Evolutionary conservation across 129 eudicot species (phyloP).

Genomic region (Lactuca saligna): DNA sequence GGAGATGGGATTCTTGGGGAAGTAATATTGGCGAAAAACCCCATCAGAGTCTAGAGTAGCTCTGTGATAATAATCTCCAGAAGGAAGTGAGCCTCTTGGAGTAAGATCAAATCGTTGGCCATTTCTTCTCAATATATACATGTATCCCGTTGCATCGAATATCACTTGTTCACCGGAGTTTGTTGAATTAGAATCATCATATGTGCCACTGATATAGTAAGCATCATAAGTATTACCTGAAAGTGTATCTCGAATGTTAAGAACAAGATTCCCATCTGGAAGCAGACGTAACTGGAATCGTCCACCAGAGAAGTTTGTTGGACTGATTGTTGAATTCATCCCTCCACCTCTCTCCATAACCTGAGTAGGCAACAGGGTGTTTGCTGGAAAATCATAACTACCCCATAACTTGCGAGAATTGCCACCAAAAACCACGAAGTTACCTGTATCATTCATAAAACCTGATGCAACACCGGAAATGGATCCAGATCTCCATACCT

Average conservation of each 20-base stretch:
- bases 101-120: constrained; percentile 23
- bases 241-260: constrained; percentile 10
- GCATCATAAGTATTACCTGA: background rate
- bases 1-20: constrained; percentile 22
- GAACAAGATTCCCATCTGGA: constrained; percentile 49
- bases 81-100: background rate
- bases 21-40: constrained; percentile 39
- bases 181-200: background rate
- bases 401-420: constrained; percentile 45
- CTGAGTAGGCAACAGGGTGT: constrained; percentile 67
- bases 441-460: constrained; percentile 57
- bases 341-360: constrained; percentile 24
- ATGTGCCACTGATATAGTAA: constrained; percentile 25
- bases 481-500: constrained; percentile 28
- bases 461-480: constrained; percentile 29
- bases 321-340: constrained; percentile 36
- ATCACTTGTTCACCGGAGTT: constrained; percentile 31
- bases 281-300: constrained; percentile 35
- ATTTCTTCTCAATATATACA: constrained; percentile 29
- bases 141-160: constrained; percentile 33
- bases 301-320: constrained; percentile 44
- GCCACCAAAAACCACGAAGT: constrained; percentile 35
- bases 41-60: constrained; percentile 56
- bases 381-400: constrained; percentile 47
- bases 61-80: constrained; percentile 37